These are phyloP conservation scores for Tolypocladium tundrense DNA, from an alignment of 2,329 filamentous ascomycete species.

Conservation along the genomic window DNA sequence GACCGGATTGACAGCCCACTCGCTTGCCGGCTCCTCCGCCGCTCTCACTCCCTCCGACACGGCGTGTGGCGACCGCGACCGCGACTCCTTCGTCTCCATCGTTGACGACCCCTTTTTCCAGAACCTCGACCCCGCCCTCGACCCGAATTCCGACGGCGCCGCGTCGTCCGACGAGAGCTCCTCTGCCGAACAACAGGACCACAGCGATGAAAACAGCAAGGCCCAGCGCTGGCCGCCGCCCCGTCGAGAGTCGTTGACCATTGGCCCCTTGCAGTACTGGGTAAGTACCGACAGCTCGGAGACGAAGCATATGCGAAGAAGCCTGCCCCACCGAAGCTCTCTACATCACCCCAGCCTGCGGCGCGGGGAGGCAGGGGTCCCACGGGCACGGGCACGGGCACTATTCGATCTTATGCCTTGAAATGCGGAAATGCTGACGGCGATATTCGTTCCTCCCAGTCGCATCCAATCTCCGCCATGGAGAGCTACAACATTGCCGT, in stretches of 20 bases:
- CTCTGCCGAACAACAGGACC: slow-evolving; percentile 14
- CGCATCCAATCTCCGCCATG: slow-evolving; percentile 31
- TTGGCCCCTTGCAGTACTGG: slow-evolving; percentile 23
- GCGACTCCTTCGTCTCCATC: slow-evolving; percentile 42
- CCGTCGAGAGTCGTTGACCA: slow-evolving; percentile 38
- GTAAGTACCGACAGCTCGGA: slow-evolving; percentile 16
- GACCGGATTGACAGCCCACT: slow-evolving; percentile 4
- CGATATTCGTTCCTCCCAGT: slow-evolving; percentile 11
- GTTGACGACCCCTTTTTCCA: slow-evolving; percentile 47
- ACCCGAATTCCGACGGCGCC: slow-evolving; percentile 14
- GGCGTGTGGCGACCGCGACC: slow-evolving; percentile 20
- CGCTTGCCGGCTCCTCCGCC: slow-evolving; percentile 5
- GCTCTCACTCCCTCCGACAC: slow-evolving; percentile 14
- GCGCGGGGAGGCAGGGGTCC: slow-evolving; percentile 12
- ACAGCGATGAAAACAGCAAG: slow-evolving; percentile 29
- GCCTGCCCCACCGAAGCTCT: not conserved
- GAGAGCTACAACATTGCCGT: slow-evolving; percentile 55
- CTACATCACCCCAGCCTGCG: not conserved
- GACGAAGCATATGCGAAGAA: not conserved
- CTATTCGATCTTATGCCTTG: slow-evolving; percentile 4
- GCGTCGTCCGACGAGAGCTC: slow-evolving; percentile 12
- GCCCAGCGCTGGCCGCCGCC: slow-evolving; percentile 31
- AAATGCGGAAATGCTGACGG: slow-evolving; percentile 2
- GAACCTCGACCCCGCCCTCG: slow-evolving; percentile 26
- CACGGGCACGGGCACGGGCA: slow-evolving; percentile 3